Conservation (phyloP, 371 early-diverging fungal species). For the Mortierella sp. region DNA sequence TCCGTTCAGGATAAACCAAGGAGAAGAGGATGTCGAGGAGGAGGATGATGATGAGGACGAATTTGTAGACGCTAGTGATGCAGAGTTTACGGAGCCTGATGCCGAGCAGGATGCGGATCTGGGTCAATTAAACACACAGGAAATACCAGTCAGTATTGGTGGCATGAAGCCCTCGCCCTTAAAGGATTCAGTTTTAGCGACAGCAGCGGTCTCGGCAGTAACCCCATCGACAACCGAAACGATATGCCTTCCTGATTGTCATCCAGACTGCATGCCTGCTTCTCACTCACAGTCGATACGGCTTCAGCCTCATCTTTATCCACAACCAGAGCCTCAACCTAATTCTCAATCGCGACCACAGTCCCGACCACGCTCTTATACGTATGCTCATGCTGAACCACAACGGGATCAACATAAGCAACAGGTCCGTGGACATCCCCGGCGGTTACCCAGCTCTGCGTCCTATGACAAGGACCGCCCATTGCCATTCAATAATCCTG, state of each 20-base stretch:
- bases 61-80: constrained; percentile 9
- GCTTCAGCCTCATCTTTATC: background rate
- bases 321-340: background rate
- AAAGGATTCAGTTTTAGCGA: background rate
- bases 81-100: background rate
- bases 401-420: background rate
- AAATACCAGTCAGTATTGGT: background rate
- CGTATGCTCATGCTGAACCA: background rate
- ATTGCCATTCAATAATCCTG: constrained; percentile 14
- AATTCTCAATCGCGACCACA: background rate
- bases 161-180: background rate
- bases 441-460: background rate
- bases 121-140: background rate
- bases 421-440: background rate
- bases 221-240: background rate
- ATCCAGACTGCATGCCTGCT: background rate
- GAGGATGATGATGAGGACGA: constrained; percentile 6
- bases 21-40: background rate
- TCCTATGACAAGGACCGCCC: background rate
- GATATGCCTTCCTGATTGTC: background rate
- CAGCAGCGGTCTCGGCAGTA: background rate
- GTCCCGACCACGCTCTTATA: too few relatives aligned
- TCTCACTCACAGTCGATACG: background rate
- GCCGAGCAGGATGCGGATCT: background rate
- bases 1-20: too few relatives aligned